Evolutionary conservation across 345 rosid species (phyloP), one percentile per base, ranked within the genome.

Genomic region (Dovyalis caffra): DNA sequence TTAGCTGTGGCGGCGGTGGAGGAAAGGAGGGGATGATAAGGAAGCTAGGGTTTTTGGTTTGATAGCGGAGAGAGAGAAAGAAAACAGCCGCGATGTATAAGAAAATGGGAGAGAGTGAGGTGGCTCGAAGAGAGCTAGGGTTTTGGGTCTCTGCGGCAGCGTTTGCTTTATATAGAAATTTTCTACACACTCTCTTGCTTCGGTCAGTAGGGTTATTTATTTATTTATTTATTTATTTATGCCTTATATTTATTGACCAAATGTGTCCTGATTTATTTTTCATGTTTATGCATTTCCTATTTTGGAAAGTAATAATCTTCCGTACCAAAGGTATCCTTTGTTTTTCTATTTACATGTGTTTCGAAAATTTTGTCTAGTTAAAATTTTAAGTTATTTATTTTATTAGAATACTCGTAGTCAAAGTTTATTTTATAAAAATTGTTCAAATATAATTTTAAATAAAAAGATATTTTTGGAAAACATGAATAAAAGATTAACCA

Each of bases 81-180:
- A 18, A 40, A 23, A 7, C 4, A 58, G 65, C 65, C 9, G 31
- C 0, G 7, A 4, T 10, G 25, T 16, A 35, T 21, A 35, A 21
- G 38, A 21, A 45, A 21, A 47, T 34, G 45, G 25, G 25, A 21
- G 21, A 45, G 20, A 9, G 35, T 74, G 77, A 66, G 58, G 77
- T 56, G 71, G 71, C 62, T 73, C 31, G 47, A 38, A 58, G 28
- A 29, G 45, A 67, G 28, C 77, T 74, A 74, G 77, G 77, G 77
- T 74, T 74, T 18, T 25, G 14, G 57, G 28, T 12, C 37, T 9
- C 25, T 56, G 12, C 5, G 37, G 60, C 64, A 14, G 49, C 70
- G 64, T 3, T 32, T 49, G 18, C 38, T 26, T 66, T 66, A 66
- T 74, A 56, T 74, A 74, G 66, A 23, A 66, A 68, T 15, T 25